These are phyloP conservation scores for Xylaria sp. DNA, from an alignment of 2,329 filamentous ascomycete species.

Conservation along the genomic window DNA sequence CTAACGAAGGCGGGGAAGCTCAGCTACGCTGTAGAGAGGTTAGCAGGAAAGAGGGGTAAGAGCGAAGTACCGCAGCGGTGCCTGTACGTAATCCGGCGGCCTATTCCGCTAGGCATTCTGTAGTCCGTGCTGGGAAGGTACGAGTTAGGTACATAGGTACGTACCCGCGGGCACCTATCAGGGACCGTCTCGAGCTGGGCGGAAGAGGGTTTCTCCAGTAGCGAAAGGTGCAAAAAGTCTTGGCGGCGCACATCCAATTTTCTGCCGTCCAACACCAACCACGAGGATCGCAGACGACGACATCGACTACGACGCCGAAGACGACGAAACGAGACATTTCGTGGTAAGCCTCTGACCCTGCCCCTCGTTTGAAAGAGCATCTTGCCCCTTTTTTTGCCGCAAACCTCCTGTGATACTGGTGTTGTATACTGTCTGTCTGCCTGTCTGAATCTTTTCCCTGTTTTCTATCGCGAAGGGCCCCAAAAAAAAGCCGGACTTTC, in stretches of 20 bases:
- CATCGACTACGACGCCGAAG: slow-evolving; percentile 7
- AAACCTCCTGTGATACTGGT: too few species aligned
- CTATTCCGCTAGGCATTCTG: too few species aligned
- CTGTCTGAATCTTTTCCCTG: too few species aligned
- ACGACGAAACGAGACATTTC: slow-evolving; percentile 3
- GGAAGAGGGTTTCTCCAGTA: slow-evolving; percentile 33
- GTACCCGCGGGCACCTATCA: neutral
- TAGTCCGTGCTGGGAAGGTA: neutral
- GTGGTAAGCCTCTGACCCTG: slow-evolving; percentile 5
- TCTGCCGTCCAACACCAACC: slow-evolving; percentile 19
- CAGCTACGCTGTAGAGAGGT: neutral
- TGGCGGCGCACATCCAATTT: slow-evolving; percentile 32
- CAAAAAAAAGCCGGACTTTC: too few species aligned
- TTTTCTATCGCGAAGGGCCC: too few species aligned
- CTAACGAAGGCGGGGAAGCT: neutral
- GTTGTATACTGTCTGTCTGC: too few species aligned
- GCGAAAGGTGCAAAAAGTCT: slow-evolving; percentile 28
- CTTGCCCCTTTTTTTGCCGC: too few species aligned
- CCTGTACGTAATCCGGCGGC: neutral
- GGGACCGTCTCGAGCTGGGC: slow-evolving; percentile 3
- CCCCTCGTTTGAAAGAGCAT: too few species aligned
- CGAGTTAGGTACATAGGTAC: neutral
- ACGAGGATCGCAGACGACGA: slow-evolving; percentile 5
- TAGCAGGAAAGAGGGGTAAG: neutral
- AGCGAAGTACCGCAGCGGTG: neutral